Evolutionary conservation across 1,139 yeast genomes (phyloP), one percentile per base, ranked within the genome.

Genomic region (Kodamaea sp.): DNA sequence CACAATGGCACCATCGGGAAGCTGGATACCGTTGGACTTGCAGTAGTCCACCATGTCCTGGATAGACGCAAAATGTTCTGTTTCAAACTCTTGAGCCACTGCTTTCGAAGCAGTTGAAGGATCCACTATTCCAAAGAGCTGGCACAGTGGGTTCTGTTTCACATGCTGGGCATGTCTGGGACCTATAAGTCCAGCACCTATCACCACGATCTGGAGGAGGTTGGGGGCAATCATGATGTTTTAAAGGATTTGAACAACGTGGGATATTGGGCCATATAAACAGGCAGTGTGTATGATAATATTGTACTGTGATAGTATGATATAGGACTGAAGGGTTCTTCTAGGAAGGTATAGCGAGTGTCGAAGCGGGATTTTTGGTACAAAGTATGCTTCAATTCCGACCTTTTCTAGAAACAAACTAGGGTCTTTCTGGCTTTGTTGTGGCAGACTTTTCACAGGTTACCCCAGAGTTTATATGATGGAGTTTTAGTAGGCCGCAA

Each of bases 131-230:
- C 57, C 73, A 43, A 64, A 59, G 8, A 67, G 48, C 13, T 51
- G 51, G 10, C 69, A 55, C 5, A 46, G 52, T 27, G 48, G 53
- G 57, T 50, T 47, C 16, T 39, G 47, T 7, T 38, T 32, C 15
- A 67, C 56, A 40, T 66, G 72, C 26, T 47, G 41, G 9, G 70
- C 70, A 44, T 67, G 73, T 28, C 73, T 55, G 5, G 73, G 73
- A 0, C 73, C 73, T 19, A 67, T 66, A 12, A 66, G 50, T 0
- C 73, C 73, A 4, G 70, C 70, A 4, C 73, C 73, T 6, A 62
- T 53, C 4, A 62, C 56, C 2, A 60, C 55, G 12, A 62, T 50
- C 22, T 44, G 46, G 6, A 57, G 22, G 11, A 32, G 44, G 11
- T 37, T 34, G n/a, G 44, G 37, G 9, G 49, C 48, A 19, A 49